Conservation (phyloP, 768 basidiomycete genomes). For the Cytidiella melzeri region DNA sequence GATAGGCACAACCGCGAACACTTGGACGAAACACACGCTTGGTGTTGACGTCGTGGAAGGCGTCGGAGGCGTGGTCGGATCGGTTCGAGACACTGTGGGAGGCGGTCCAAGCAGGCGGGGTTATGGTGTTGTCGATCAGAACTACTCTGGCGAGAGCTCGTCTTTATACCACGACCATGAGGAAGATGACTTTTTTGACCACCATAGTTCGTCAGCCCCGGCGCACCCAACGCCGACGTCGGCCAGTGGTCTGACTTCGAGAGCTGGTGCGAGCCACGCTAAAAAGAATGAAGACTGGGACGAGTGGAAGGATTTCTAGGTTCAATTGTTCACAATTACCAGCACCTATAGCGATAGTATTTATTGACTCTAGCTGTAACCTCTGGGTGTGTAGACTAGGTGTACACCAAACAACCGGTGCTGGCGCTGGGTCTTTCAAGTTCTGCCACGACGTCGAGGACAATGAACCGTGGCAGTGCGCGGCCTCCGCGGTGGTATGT, state of each 20-base stretch:
- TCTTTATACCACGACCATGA: conserved; percentile 56
- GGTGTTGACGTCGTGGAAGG: conserved; percentile 85
- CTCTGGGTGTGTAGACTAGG: background rate
- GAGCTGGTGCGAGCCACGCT: conserved; percentile 14
- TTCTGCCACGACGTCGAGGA: no score
- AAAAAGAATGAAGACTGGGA: conserved; percentile 39
- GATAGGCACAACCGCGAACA: conserved; percentile 61
- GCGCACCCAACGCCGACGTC: conserved; percentile 10
- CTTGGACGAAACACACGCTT: conserved; percentile 69
- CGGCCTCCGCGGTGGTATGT: no score
- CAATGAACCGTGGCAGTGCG: no score
- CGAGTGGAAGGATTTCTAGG: conserved; percentile 45
- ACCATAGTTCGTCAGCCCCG: conserved; percentile 28
- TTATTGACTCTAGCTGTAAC: background rate
- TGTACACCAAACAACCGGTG: no score
- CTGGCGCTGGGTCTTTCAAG: no score
- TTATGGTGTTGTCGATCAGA: conserved; percentile 32
- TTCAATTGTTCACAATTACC: background rate
- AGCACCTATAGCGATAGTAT: background rate
- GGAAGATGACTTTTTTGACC: conserved; percentile 51
- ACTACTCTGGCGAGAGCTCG: conserved; percentile 49
- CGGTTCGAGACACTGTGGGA: conserved; percentile 51
- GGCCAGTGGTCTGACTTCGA: conserved; percentile 1
- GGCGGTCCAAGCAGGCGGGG: conserved; percentile 46
- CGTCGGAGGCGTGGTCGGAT: conserved; percentile 63